Conservation (phyloP, 2,329 filamentous ascomycete genomes). For the Ceratocystis variospora region DNA sequence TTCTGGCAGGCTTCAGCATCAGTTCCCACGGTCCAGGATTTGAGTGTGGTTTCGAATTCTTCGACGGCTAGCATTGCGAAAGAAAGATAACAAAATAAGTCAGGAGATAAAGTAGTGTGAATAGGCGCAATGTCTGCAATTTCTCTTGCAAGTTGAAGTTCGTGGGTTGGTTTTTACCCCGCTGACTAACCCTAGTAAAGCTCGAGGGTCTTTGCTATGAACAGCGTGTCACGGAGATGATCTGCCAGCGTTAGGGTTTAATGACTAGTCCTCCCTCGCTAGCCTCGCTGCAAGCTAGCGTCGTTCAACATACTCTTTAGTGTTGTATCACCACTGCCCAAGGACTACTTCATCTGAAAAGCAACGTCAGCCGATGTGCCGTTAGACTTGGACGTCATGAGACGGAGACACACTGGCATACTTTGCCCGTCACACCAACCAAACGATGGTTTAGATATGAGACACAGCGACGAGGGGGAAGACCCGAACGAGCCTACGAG, state of each 20-base stretch:
- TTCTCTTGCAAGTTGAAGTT: neutral
- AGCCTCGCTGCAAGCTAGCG: neutral
- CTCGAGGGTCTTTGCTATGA: neutral
- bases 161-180: neutral
- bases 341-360: neutral
- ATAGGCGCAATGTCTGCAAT: neutral
- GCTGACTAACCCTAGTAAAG: neutral
- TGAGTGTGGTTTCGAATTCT: constrained; percentile 4
- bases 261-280: neutral
- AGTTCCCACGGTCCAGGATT: constrained; percentile 12
- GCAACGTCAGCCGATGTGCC: neutral
- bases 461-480: neutral
- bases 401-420: neutral
- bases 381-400: neutral
- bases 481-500: neutral
- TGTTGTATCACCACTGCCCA: neutral
- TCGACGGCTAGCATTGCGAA: constrained; percentile 6
- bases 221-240: neutral
- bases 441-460: neutral
- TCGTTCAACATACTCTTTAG: neutral
- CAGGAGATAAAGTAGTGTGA: neutral
- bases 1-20: constrained; percentile 11
- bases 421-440: neutral
- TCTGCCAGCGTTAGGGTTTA: neutral
- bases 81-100: neutral